phyloP scores from a whole-genome alignment of 306 rosid species.

The Cucurbita ficifolia region DNA sequence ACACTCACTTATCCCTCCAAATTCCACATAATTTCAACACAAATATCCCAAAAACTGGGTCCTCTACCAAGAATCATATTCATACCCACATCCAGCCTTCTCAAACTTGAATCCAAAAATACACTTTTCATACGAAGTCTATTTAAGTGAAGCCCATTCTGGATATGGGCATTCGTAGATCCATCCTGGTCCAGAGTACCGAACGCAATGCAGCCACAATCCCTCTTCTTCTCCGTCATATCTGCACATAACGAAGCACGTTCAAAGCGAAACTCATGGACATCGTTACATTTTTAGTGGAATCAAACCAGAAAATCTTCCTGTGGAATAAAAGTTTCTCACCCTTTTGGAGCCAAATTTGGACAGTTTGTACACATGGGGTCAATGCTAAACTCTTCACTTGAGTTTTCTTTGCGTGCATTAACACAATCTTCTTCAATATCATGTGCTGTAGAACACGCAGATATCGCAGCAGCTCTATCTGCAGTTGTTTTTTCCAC shows the following conservation, averaged over 20 bases:
- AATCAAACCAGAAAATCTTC: neutral
- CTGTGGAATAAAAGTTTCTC: conserved; percentile 10
- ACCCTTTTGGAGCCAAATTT: conserved; percentile 73
- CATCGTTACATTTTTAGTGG: neutral
- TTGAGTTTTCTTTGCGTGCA: conserved; percentile 23
- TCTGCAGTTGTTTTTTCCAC: conserved; percentile 38
- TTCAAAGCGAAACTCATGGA: neutral
- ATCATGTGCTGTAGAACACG: conserved; percentile 18
- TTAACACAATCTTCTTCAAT: conserved; percentile 16
- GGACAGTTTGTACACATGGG: conserved; percentile 93
- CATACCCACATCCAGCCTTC: neutral
- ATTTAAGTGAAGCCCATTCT: conserved; percentile 51
- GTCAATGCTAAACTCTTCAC: conserved; percentile 44
- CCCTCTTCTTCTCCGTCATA: conserved; percentile 56
- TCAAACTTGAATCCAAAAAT: neutral
- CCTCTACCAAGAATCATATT: neutral
- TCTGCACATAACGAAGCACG: conserved; percentile 22
- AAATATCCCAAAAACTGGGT: neutral
- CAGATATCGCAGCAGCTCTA: conserved; percentile 32
- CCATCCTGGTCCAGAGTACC: conserved; percentile 79
- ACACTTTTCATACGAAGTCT: neutral
- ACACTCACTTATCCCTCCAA: neutral
- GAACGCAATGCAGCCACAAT: conserved; percentile 64
- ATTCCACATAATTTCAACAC: too few species aligned
- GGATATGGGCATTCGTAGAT: conserved; percentile 67